Percentiles rank a stretch among this genome's conserved stretches.
phyloP scores from a whole-genome alignment of 2,329 filamentous ascomycete species.

The Neonectria coccinea region DNA sequence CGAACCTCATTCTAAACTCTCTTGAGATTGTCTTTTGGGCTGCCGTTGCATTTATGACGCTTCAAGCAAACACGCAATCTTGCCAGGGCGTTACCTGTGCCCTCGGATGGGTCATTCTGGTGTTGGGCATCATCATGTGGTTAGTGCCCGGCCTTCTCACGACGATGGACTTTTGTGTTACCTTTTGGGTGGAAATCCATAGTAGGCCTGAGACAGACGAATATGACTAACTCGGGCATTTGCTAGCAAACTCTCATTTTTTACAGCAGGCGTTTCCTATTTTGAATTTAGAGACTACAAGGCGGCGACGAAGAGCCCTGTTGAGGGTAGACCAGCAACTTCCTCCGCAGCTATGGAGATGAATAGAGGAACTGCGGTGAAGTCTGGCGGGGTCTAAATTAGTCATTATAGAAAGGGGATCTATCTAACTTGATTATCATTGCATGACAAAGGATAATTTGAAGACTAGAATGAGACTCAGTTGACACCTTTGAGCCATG shows the following conservation, averaged over 20 bases:
- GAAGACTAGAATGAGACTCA: too few relatives aligned
- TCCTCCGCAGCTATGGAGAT: neutral
- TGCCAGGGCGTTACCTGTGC: conserved; percentile 4
- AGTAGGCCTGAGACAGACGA: neutral
- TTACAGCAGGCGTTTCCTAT: conserved; percentile 1
- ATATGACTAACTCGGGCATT: neutral
- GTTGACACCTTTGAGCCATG: too few relatives aligned
- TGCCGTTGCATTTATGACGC: conserved; percentile 9
- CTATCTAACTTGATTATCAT: too few relatives aligned
- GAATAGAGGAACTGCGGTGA: neutral
- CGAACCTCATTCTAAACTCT: conserved; percentile 7
- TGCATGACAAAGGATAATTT: too few relatives aligned
- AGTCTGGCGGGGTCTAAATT: neutral
- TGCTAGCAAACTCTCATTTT: conserved; percentile 9
- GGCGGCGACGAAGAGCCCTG: neutral
- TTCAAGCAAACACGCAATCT: conserved; percentile 7
- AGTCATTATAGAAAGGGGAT: neutral
- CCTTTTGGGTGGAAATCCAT: neutral
- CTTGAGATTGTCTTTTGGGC: conserved; percentile 11
- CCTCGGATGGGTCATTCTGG: conserved; percentile 10
- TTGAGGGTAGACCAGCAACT: neutral
- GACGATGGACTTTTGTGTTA: conserved; percentile 6
- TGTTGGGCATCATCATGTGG: conserved; percentile 9
- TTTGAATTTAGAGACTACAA: conserved; percentile 15
- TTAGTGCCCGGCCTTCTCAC: conserved; percentile 7